These are phyloP conservation scores for Lipomyces yamadae DNA, from an alignment of 805 yeast genomes.

Conservation along the genomic window DNA sequence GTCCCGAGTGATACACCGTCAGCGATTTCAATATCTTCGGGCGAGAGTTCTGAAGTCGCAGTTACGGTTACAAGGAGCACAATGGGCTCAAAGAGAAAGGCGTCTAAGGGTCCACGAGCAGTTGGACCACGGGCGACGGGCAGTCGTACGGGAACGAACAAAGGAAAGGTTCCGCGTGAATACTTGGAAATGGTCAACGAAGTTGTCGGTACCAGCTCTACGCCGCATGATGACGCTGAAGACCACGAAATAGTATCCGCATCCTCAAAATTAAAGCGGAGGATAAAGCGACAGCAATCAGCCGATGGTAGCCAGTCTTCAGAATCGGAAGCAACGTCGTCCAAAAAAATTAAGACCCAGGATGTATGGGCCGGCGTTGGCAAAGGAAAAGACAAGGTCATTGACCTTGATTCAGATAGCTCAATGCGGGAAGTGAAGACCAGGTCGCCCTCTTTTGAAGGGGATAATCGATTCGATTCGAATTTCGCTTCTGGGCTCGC, in stretches of 20 bases:
- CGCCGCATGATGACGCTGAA: not conserved
- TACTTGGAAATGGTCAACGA: slow-evolving; percentile 35
- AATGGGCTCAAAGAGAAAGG: slow-evolving; percentile 7
- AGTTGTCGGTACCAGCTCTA: slow-evolving; percentile 12
- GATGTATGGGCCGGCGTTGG: slow-evolving; percentile 11
- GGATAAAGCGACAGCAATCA: slow-evolving; percentile 2
- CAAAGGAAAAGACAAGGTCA: slow-evolving; percentile 20
- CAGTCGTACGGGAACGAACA: not conserved
- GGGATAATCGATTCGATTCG: not conserved
- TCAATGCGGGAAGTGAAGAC: slow-evolving; percentile 7
- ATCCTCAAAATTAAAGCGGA: not conserved
- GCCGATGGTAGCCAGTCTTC: not conserved
- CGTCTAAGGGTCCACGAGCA: not conserved
- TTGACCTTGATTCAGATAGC: slow-evolving; percentile 21
- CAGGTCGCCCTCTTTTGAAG: not conserved
- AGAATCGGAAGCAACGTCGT: not conserved
- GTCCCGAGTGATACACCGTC: slow-evolving; percentile 25
- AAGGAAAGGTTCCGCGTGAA: slow-evolving; percentile 21
- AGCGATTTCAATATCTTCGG: slow-evolving; percentile 25
- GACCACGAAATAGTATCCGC: slow-evolving; percentile 6
- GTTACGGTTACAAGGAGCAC: not conserved
- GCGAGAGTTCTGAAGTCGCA: slow-evolving; percentile 4
- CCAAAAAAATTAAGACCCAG: not conserved
- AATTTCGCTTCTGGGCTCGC: not conserved
- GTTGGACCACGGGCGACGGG: not conserved